These are phyloP conservation scores for Xanthoconium stramineum DNA, from an alignment of 768 basidiomycete genomes.

Conservation along the genomic window DNA sequence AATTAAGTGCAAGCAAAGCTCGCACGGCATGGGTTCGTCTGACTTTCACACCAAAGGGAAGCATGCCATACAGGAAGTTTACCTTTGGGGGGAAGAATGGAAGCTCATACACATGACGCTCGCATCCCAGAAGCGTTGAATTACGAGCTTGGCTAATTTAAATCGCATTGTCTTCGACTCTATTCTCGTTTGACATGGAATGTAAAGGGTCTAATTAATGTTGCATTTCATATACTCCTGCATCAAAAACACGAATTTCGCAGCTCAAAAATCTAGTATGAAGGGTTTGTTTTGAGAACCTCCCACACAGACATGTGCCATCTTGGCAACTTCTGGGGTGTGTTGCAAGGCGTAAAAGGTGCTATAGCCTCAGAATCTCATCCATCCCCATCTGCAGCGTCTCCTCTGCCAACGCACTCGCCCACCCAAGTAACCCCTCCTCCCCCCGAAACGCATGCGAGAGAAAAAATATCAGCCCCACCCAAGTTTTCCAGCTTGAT, in stretches of 20 bases:
- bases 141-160: no score
- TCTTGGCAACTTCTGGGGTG: no score
- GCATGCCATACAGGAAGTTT: slow-evolving; percentile 68
- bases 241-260: no score
- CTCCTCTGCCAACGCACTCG: slow-evolving; percentile 61
- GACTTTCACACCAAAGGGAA: slow-evolving; percentile 48
- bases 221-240: no score
- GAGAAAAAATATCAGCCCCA: slow-evolving; percentile 76
- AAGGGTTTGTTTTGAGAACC: no score
- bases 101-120: slow-evolving; percentile 65
- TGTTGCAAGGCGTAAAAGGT: no score
- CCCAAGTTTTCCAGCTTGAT: slow-evolving; percentile 62
- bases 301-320: no score
- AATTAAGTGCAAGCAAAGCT: slow-evolving; percentile 45
- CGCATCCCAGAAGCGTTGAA: slow-evolving; percentile 62
- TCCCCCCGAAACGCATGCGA: slow-evolving; percentile 40
- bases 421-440: slow-evolving; percentile 61
- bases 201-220: no score
- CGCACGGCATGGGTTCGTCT: background rate
- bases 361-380: slow-evolving; percentile 37
- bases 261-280: no score
- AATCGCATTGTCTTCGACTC: no score
- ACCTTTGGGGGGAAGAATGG: slow-evolving; percentile 81
- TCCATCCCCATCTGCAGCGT: slow-evolving; percentile 66
- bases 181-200: no score